Percentiles rank a stretch among this genome's conserved stretches.
Evolutionary conservation across 805 yeast genomes (phyloP).

Genomic region (Candida taoyuanica): DNA sequence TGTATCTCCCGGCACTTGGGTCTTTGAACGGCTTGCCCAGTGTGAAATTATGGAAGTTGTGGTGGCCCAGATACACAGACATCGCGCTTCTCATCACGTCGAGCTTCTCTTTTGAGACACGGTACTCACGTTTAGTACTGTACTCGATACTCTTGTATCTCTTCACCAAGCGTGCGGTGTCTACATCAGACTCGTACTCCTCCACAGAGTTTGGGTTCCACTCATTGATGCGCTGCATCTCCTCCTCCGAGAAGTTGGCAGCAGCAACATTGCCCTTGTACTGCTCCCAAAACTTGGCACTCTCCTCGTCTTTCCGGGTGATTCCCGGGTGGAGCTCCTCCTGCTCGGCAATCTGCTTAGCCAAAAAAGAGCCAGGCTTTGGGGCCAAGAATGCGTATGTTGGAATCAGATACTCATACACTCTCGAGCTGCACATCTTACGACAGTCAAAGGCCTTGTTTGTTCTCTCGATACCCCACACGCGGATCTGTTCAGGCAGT

Average conservation of each 20-base stretch:
- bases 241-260: constrained; percentile 27
- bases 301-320: constrained; percentile 61
- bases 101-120: constrained; percentile 61
- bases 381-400: constrained; percentile 89
- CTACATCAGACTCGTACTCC: constrained; percentile 33
- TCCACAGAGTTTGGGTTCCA: constrained; percentile 34
- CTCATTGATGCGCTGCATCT: constrained; percentile 24
- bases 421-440: constrained; percentile 91
- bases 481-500: constrained; percentile 81
- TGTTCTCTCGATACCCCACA: constrained; percentile 90
- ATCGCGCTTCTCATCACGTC: constrained; percentile 62
- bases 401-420: constrained; percentile 91
- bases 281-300: constrained; percentile 65
- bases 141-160: constrained; percentile 61
- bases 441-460: constrained; percentile 92
- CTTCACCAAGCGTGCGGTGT: constrained; percentile 39
- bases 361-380: constrained; percentile 67
- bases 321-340: constrained; percentile 52
- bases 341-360: constrained; percentile 51
- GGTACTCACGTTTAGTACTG: constrained; percentile 58
- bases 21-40: constrained; percentile 79
- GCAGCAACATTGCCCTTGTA: constrained; percentile 37
- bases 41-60: constrained; percentile 88
- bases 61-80: constrained; percentile 75
- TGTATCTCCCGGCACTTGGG: constrained; percentile 77